Evolutionary conservation across 2,329 filamentous ascomycete genomes (phyloP).

Genomic region (Beauveria bassiana): DNA sequence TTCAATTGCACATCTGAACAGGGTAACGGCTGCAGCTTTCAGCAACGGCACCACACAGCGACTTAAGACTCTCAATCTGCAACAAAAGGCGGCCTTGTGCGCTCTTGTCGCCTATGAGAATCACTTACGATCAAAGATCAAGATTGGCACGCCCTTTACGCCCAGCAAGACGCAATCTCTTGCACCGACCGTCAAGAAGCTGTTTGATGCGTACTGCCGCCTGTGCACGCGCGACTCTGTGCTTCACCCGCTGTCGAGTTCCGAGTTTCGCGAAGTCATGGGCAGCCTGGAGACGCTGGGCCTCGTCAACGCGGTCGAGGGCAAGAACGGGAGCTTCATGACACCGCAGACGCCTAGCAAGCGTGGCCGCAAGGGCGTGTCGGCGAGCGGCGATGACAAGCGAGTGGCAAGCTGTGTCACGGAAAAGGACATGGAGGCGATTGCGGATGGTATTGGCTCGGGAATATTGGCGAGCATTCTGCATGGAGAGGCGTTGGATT

Average conservation of each 20-base stretch:
- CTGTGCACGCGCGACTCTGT: constrained; percentile 84
- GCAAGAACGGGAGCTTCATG: constrained; percentile 59
- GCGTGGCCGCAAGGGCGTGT: constrained; percentile 53
- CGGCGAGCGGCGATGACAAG: constrained; percentile 60
- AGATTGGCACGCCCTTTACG: constrained; percentile 35
- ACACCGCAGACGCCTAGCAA: constrained; percentile 63
- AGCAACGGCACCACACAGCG: constrained; percentile 81
- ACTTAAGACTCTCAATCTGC: constrained; percentile 80
- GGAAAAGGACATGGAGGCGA: constrained; percentile 68
- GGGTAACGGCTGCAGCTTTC: constrained; percentile 82
- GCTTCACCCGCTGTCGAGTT: constrained; percentile 79
- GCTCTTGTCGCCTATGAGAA: constrained; percentile 82
- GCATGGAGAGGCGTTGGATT: constrained; percentile 53
- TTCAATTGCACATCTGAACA: constrained; percentile 83
- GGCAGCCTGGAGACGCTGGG: constrained; percentile 83
- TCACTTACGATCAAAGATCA: constrained; percentile 48
- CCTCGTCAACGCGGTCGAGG: constrained; percentile 63
- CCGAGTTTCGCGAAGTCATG: constrained; percentile 90
- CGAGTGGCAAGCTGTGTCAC: constrained; percentile 70
- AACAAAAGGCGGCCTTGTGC: constrained; percentile 93
- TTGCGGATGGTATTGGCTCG: constrained; percentile 55
- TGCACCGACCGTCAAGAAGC: constrained; percentile 72
- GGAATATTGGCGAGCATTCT: constrained; percentile 57
- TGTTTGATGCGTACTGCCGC: constrained; percentile 76
- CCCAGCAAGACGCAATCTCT: constrained; percentile 53